These are phyloP conservation scores for Solanum hybrid DNA, from an alignment of 305 asterid genomes.

Conservation along the genomic window DNA sequence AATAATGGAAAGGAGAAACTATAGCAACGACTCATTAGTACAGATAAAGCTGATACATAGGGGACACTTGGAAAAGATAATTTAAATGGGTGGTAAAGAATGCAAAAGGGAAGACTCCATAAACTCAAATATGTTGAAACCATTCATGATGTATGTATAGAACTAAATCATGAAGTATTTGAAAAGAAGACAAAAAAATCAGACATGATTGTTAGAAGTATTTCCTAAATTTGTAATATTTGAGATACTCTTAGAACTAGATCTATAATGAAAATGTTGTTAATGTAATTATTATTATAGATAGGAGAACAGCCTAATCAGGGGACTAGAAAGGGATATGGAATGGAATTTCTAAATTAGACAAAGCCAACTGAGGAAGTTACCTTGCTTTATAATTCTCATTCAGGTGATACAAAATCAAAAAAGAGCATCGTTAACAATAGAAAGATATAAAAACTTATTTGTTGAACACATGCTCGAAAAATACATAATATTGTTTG, in stretches of 20 bases:
- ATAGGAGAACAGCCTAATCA: neutral
- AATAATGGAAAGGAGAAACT: neutral
- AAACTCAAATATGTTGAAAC: neutral
- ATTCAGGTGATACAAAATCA: no score
- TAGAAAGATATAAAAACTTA: no score
- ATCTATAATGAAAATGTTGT: neutral
- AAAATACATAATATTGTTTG: no score
- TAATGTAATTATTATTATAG: neutral
- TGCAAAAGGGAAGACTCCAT: neutral
- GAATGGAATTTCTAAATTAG: no score
- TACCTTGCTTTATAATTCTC: no score
- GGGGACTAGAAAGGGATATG: neutral
- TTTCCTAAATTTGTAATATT: neutral
- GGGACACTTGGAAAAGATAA: neutral
- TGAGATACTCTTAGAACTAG: neutral
- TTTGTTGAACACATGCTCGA: no score
- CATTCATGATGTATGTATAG: neutral
- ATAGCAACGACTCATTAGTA: neutral
- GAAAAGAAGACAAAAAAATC: neutral
- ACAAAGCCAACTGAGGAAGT: no score
- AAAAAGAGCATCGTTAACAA: no score
- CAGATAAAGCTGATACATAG: neutral
- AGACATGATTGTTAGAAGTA: neutral
- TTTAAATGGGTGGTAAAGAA: neutral
- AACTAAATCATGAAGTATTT: neutral